These are phyloP conservation scores for Glebionis coronaria DNA, from an alignment of 129 eudicot species.

Conservation along the genomic window DNA sequence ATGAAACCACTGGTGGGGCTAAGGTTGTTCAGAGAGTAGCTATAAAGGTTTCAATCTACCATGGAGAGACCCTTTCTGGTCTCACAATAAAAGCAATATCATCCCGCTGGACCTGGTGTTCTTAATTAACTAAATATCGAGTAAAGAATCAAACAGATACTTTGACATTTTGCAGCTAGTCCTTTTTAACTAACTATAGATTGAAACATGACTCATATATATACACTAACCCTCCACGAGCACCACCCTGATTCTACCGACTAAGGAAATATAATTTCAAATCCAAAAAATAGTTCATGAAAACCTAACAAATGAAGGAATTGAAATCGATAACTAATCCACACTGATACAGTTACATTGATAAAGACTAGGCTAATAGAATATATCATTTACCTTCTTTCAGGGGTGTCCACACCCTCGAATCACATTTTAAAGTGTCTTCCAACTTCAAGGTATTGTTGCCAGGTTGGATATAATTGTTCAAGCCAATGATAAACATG, in stretches of 20 bases:
- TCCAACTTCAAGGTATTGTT: slow-evolving; percentile 59
- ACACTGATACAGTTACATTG: neutral
- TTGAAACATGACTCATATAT: neutral
- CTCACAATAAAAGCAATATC: slow-evolving; percentile 68
- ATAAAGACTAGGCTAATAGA: neutral
- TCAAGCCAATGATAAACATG: too few species aligned
- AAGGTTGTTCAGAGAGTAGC: slow-evolving; percentile 43
- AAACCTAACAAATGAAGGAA: slow-evolving; percentile 46
- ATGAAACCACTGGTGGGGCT: slow-evolving; percentile 23
- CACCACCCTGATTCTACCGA: slow-evolving; percentile 82
- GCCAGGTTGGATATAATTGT: too few species aligned
- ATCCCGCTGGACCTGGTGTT: slow-evolving; percentile 80
- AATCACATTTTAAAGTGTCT: slow-evolving; percentile 89
- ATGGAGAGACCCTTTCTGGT: slow-evolving; percentile 91
- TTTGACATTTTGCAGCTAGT: neutral
- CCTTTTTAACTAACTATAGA: neutral
- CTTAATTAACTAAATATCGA: too few species aligned
- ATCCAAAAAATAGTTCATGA: slow-evolving; percentile 72
- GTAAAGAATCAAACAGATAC: too few species aligned
- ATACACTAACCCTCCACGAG: slow-evolving; percentile 52
- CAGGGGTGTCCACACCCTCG: slow-evolving; percentile 93
- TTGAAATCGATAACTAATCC: neutral
- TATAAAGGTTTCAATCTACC: slow-evolving; percentile 65
- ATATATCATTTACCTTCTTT: too few species aligned
- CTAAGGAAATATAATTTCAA: slow-evolving; percentile 61